Percentiles rank a stretch among this genome's conserved stretches.
phyloP scores from a whole-genome alignment of 2,329 filamentous ascomycete species.

The Bipolaris victoriae region DNA sequence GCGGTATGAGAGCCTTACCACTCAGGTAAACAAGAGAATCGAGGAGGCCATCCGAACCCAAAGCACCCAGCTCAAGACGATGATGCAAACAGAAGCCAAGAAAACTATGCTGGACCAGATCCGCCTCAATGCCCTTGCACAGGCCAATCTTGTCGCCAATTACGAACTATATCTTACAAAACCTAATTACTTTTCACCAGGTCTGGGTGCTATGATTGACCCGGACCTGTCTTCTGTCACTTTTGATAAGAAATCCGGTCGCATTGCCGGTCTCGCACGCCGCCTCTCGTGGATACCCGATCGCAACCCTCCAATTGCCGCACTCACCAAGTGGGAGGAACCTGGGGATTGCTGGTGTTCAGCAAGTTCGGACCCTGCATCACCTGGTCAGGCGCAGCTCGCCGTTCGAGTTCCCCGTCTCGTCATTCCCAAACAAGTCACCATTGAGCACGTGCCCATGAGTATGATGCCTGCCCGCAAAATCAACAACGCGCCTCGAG shows the following conservation, averaged over 20 bases:
- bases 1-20: constrained; percentile 29
- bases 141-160: constrained; percentile 41
- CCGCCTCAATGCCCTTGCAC: constrained; percentile 39
- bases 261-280: constrained; percentile 7
- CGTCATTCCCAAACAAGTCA: constrained; percentile 50
- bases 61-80: constrained; percentile 23
- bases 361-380: constrained; percentile 48
- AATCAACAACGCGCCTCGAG: constrained; percentile 50
- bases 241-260: constrained; percentile 27
- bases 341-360: constrained; percentile 90
- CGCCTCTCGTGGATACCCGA: constrained; percentile 24
- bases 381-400: constrained; percentile 66
- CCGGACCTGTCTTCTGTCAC: constrained; percentile 63
- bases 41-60: constrained; percentile 25
- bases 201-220: constrained; percentile 71
- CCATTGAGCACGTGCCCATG: constrained; percentile 56
- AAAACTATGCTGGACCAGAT: constrained; percentile 42
- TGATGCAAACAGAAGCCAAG: constrained; percentile 33
- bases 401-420: constrained; percentile 57
- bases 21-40: constrained; percentile 35
- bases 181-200: constrained; percentile 75
- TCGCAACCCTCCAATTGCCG: constrained; percentile 57
- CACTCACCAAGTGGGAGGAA: constrained; percentile 74
- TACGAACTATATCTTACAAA: constrained; percentile 42
- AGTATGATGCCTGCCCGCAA: constrained; percentile 46